phyloP scores from a whole-genome alignment of 495 filamentous ascomycete species.

The Lepidopterella palustris region DNA sequence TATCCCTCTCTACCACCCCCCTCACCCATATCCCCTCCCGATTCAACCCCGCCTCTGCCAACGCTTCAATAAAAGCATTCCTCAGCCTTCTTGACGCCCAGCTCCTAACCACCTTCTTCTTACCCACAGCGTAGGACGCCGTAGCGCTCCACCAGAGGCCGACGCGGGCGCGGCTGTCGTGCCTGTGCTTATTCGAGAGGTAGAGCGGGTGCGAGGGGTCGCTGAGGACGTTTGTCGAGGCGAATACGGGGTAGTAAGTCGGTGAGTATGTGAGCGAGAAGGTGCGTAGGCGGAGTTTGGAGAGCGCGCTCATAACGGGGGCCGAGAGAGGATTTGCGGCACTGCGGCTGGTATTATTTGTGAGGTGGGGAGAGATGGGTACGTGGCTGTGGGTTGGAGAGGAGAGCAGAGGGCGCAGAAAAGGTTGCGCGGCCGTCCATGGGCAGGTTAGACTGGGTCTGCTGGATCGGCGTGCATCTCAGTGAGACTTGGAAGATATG shows the following conservation, averaged over 20 bases:
- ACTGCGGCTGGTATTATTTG: no score
- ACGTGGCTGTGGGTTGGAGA: neutral
- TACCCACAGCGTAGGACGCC: neutral
- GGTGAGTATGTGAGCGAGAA: neutral
- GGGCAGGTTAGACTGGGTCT: no score
- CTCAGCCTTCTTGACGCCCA: neutral
- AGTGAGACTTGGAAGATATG: no score
- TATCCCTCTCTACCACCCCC: neutral
- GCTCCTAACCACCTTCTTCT: neutral
- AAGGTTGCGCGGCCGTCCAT: no score
- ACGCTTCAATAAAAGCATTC: neutral
- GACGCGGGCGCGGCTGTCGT: neutral
- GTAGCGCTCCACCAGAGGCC: neutral
- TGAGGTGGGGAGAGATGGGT: neutral
- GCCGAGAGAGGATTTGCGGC: neutral
- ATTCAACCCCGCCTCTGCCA: neutral
- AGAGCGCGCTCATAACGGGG: neutral
- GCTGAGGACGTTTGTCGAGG: neutral
- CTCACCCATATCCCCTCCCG: neutral
- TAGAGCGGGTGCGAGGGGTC: neutral
- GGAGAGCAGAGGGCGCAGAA: no score
- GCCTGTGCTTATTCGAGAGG: neutral
- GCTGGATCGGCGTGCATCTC: no score
- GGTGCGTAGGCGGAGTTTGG: neutral
- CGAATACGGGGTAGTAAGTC: neutral